A percentile compares a stretch with the other conserved stretches of the same genome.
Conservation (phyloP, 306 rosid species). For the Erythrophleum fordii region DNA sequence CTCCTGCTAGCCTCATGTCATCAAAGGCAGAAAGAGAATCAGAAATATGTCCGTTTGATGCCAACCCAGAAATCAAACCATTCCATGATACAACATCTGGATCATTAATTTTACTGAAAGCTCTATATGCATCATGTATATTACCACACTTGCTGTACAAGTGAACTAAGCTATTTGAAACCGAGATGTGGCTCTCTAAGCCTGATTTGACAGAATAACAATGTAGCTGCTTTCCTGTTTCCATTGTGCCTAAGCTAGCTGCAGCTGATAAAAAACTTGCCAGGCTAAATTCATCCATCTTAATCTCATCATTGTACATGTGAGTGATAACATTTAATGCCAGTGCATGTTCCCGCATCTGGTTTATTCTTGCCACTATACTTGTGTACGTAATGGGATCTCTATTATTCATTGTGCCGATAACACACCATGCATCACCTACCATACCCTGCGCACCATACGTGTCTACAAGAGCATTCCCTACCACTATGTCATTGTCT, state of each 20-base stretch:
- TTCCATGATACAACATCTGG: constrained; percentile 76
- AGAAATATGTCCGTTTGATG: constrained; percentile 52
- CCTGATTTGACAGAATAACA: constrained; percentile 63
- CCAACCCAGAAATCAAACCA: constrained; percentile 60
- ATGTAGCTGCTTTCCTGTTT: constrained; percentile 67
- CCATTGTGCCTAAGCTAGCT: constrained; percentile 59
- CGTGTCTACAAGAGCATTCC: constrained; percentile 76
- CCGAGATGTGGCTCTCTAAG: constrained; percentile 47
- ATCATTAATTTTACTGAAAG: constrained; percentile 51
- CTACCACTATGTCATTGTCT: constrained; percentile 51
- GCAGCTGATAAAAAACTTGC: constrained; percentile 73
- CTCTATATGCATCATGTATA: constrained; percentile 52
- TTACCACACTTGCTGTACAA: constrained; percentile 70
- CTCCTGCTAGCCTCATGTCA: constrained; percentile 67
- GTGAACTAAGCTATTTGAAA: constrained; percentile 61
- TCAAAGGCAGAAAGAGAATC: constrained; percentile 67
- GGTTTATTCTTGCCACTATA: constrained; percentile 64
- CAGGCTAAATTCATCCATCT: constrained; percentile 67
- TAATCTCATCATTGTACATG: constrained; percentile 55
- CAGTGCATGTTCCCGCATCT: constrained; percentile 56
- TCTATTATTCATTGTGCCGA: constrained; percentile 53
- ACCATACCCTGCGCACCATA: constrained; percentile 63
- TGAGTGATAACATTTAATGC: constrained; percentile 50
- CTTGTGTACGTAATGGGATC: constrained; percentile 68
- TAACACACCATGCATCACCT: constrained; percentile 56